Conservation (phyloP, 2,329 filamentous ascomycete genomes). For the Pyrenochaeta sp. region DNA sequence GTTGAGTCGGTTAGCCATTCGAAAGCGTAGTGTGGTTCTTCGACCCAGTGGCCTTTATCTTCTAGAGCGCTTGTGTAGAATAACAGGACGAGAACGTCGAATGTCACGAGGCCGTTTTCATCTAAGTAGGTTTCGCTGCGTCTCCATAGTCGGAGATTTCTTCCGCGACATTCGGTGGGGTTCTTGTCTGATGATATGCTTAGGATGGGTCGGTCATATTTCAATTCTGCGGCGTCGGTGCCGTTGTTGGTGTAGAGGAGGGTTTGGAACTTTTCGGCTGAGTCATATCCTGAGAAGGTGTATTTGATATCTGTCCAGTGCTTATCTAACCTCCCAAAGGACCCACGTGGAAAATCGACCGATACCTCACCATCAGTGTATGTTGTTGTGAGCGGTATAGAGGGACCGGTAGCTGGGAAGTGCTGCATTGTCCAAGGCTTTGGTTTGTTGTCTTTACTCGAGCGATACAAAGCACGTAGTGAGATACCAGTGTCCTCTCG, state of each 20-base stretch:
- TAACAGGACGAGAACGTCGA: conserved; percentile 35
- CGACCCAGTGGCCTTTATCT: conserved; percentile 44
- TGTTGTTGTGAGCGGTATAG: conserved; percentile 42
- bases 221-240: conserved; percentile 32
- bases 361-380: conserved; percentile 37
- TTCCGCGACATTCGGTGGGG: conserved; percentile 39
- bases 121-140: conserved; percentile 29
- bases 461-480: conserved; percentile 35
- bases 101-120: conserved; percentile 16
- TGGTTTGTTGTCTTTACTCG: conserved; percentile 25
- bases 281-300: conserved; percentile 24
- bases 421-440: conserved; percentile 36
- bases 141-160: conserved; percentile 41
- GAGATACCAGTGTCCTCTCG: conserved; percentile 38
- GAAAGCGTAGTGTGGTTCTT: conserved; percentile 45
- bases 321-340: conserved; percentile 37
- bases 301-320: conserved; percentile 42
- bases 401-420: conserved; percentile 41
- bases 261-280: conserved; percentile 36
- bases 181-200: conserved; percentile 39
- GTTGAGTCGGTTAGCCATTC: conserved; percentile 37
- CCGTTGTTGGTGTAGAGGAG: conserved; percentile 46
- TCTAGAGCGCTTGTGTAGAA: conserved; percentile 43
- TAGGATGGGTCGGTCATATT: conserved; percentile 36
- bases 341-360: conserved; percentile 40